These are phyloP conservation scores for Solanum ahanhuiri DNA, from an alignment of 257 asterid genomes.

Conservation along the genomic window DNA sequence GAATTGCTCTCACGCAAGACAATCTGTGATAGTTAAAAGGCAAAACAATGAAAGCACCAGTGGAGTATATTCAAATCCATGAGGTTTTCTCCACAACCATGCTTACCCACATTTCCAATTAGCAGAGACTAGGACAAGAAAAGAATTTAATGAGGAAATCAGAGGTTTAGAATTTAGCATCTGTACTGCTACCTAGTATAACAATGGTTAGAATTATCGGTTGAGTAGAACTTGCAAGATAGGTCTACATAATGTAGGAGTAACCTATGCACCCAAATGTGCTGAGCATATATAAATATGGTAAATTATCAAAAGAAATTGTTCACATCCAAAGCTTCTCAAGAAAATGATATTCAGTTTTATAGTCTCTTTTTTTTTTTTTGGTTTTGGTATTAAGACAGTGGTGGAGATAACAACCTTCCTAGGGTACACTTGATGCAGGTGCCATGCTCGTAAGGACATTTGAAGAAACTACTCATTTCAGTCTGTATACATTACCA, in stretches of 20 bases:
- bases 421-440: background rate
- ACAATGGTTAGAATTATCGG: background rate
- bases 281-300: background rate
- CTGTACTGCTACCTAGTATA: background rate
- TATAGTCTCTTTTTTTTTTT: background rate
- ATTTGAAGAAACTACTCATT: background rate
- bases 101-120: background rate
- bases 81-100: background rate
- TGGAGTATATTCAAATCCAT: background rate
- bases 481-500: background rate
- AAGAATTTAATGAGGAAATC: background rate
- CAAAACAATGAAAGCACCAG: background rate
- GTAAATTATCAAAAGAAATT: background rate
- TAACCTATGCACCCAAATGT: background rate
- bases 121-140: background rate
- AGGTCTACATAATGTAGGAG: background rate
- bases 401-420: background rate
- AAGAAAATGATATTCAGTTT: background rate
- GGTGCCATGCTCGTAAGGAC: background rate
- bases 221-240: background rate
- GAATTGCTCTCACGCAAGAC: background rate
- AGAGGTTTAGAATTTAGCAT: constrained; percentile 1
- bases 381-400: background rate
- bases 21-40: background rate
- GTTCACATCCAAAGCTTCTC: background rate